phyloP scores from a whole-genome alignment of 306 rosid genomes.

The Mucuna pruriens region DNA sequence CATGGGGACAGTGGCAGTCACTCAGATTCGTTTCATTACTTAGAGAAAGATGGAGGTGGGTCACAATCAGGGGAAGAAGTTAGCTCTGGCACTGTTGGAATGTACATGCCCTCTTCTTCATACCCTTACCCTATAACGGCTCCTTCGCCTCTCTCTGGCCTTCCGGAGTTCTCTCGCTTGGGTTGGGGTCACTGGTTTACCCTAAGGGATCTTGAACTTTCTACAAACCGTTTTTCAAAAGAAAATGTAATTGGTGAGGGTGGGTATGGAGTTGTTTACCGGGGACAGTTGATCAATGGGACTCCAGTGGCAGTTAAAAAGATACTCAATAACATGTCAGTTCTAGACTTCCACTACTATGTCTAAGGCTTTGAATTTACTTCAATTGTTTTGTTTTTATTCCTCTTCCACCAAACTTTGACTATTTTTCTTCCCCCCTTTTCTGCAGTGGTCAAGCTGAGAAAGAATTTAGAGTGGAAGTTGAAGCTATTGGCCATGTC shows the following conservation, averaged over 20 bases:
- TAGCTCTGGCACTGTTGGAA: conserved; percentile 63
- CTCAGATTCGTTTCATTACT: conserved; percentile 69
- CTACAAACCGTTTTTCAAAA: conserved; percentile 72
- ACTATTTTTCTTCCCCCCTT: background rate
- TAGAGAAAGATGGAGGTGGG: conserved; percentile 57
- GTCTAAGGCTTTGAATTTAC: background rate
- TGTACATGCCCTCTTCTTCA: conserved; percentile 60
- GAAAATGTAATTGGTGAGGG: conserved; percentile 84
- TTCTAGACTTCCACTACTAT: conserved; percentile 34
- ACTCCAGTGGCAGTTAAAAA: conserved; percentile 82
- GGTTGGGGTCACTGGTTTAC: conserved; percentile 98
- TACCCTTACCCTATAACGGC: conserved; percentile 58
- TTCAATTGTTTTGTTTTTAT: conserved; percentile 17
- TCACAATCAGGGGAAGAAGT: conserved; percentile 72
- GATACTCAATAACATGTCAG: conserved; percentile 80
- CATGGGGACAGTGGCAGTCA: conserved; percentile 68
- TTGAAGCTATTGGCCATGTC: conserved; percentile 89
- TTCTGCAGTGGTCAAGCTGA: conserved; percentile 79
- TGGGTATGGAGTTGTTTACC: conserved; percentile 84
- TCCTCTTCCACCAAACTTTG: conserved; percentile 23
- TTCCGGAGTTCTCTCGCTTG: conserved; percentile 86
- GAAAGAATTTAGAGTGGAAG: conserved; percentile 84
- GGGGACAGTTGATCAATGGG: conserved; percentile 71
- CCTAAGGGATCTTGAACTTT: conserved; percentile 80
- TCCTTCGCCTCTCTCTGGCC: conserved; percentile 74